Evolutionary conservation across 176 grass and related monocot genomes (phyloP).

Genomic region (Carex cristatella): DNA sequence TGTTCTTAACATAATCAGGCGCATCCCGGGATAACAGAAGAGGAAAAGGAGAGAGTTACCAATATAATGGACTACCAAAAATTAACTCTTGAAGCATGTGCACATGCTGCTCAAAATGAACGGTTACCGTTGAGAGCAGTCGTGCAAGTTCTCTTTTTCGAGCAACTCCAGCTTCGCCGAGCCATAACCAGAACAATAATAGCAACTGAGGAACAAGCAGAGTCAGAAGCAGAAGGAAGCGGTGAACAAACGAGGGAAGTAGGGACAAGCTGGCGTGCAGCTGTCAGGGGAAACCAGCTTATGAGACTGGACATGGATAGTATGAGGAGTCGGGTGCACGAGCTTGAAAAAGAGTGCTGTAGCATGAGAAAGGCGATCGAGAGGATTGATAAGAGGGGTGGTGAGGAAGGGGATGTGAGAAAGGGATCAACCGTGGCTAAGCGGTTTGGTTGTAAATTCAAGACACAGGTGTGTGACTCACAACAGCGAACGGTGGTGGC

Average conservation of each 20-base stretch:
- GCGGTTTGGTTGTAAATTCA: slow-evolving; percentile 84
- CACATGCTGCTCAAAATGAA: slow-evolving; percentile 91
- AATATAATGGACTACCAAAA: slow-evolving; percentile 79
- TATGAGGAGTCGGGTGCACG: slow-evolving; percentile 85
- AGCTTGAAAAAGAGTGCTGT: slow-evolving; percentile 85
- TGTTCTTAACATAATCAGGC: slow-evolving; percentile 36
- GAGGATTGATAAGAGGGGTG: slow-evolving; percentile 62
- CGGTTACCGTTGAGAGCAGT: slow-evolving; percentile 79
- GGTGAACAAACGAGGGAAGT: slow-evolving; percentile 25
- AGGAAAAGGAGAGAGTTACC: slow-evolving; percentile 86
- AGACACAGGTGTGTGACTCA: slow-evolving; percentile 84
- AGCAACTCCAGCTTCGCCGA: slow-evolving; percentile 91
- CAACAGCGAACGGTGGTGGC: slow-evolving; percentile 67
- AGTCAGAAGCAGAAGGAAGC: slow-evolving; percentile 28
- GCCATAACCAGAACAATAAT: slow-evolving; percentile 73
- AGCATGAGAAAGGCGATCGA: slow-evolving; percentile 84
- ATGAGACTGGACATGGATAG: slow-evolving; percentile 95
- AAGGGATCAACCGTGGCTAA: slow-evolving; percentile 57
- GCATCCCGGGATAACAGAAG: slow-evolving; percentile 57
- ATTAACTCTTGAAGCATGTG: slow-evolving; percentile 90
- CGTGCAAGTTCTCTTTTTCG: slow-evolving; percentile 97
- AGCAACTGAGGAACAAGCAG: slow-evolving; percentile 38
- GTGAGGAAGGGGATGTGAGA: slow-evolving; percentile 18
- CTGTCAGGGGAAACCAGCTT: slow-evolving; percentile 74
- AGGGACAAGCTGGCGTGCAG: slow-evolving; percentile 43